phyloP scores from a whole-genome alignment of 495 filamentous ascomycete genomes.

The Tetracladium marchalianum region DNA sequence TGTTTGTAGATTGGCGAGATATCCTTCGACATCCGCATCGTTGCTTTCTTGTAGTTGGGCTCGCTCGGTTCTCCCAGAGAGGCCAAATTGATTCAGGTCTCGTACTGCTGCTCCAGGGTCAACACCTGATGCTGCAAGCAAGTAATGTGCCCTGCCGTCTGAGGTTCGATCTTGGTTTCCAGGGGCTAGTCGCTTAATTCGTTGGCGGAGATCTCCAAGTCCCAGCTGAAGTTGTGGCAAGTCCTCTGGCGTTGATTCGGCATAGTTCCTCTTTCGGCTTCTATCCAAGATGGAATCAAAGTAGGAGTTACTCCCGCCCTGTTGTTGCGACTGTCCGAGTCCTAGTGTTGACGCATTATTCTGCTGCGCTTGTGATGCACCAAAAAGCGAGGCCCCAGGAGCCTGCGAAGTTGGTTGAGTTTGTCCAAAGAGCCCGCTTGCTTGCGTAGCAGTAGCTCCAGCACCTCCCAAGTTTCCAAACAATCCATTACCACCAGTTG shows the following conservation, averaged over 20 bases:
- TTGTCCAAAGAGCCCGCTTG: neutral
- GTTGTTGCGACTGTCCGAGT: slow-evolving; percentile 6
- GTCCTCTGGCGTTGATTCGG: slow-evolving; percentile 40
- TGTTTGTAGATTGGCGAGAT: slow-evolving; percentile 72
- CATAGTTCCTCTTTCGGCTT: slow-evolving; percentile 53
- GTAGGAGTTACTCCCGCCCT: slow-evolving; percentile 41
- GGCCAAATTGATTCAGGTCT: slow-evolving; percentile 54
- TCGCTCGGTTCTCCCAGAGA: slow-evolving; percentile 22
- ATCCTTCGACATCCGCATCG: slow-evolving; percentile 75
- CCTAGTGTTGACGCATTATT: neutral
- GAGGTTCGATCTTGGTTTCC: slow-evolving; percentile 33
- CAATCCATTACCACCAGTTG: neutral
- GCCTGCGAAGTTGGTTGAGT: neutral
- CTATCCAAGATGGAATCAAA: slow-evolving; percentile 83
- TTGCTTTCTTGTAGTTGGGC: slow-evolving; percentile 25
- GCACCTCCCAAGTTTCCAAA: neutral
- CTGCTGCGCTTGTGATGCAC: neutral
- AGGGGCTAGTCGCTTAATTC: slow-evolving; percentile 67
- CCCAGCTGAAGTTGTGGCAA: slow-evolving; percentile 71
- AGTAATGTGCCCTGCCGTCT: slow-evolving; percentile 69
- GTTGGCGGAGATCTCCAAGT: slow-evolving; percentile 76
- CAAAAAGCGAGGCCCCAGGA: neutral
- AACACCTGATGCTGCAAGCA: slow-evolving; percentile 83
- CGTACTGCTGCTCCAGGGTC: slow-evolving; percentile 66
- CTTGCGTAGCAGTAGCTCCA: neutral